Base-by-base conservation (phyloP, 2,329 filamentous ascomycete genomes). In the Pseudogymnoascus destructans region DNA sequence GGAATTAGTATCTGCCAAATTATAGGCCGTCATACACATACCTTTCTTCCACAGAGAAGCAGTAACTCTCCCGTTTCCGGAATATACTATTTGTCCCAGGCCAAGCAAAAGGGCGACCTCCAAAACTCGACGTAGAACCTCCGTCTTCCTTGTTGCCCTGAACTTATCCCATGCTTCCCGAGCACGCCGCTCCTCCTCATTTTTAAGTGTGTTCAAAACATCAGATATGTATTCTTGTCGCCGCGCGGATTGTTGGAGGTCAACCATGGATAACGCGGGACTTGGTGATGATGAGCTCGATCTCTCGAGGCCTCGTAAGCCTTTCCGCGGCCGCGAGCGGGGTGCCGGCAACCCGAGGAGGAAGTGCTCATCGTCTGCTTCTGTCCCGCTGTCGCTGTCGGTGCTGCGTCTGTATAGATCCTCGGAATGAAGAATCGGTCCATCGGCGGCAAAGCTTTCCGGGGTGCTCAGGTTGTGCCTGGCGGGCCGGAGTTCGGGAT, bases 351-450 rank as follows among this genome's bases (percentile, higher is more conserved):
- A 74, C 0, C 90, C 87, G 69, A 86, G 93, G 59, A 95, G 76
- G 64, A 92, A 85, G 62, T 91, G 87, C 70, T 97, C 92, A 73
- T 97, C 92, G 66, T 96, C 92, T 36, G 92, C 92, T 69, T 97
- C 92, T 15, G 91, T 95, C 21, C 92, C 92, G 69, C 90, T 95
- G 64, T 95, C 91, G 70, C 89, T 95, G 9, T 80, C 81, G 55
- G 35, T 13, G 57, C 58, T 33, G 35, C 36, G 7, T 57, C 62
- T 40, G 66, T 64, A 58, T 62, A 60, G 61, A 65, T 60, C 61
- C 64, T 67, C 70, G 70, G 67, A 67, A 69, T 63, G 64, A 64
- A 21, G 60, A 64, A 54, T 58, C 9, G n/a, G 25, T 3, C 46
- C 46, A 32, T 30, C 46, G 10, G 2, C 13, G 5, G 25, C n/a